Evolutionary conservation across 306 rosid species (phyloP).

Genomic region (Inga leiocalycina): DNA sequence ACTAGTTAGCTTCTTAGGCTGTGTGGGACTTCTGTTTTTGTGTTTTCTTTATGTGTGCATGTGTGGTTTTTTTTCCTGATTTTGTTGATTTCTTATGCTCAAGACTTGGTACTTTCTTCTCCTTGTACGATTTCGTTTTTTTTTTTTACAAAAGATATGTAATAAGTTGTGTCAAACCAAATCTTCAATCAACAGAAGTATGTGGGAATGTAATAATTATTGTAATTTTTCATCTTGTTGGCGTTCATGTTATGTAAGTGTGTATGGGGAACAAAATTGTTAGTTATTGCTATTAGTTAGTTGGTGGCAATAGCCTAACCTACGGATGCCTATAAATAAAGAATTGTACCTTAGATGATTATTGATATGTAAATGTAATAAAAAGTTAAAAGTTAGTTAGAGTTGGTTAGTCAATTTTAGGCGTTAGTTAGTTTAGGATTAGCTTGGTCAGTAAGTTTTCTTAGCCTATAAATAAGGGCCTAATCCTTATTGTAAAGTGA

Average conservation of each 20-base stretch:
- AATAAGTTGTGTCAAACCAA: neutral
- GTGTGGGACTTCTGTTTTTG: neutral
- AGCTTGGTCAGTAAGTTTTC: too few relatives aligned
- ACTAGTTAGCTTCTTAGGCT: neutral
- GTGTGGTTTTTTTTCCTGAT: neutral
- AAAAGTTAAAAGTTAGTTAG: too few relatives aligned
- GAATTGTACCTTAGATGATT: neutral
- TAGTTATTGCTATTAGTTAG: neutral
- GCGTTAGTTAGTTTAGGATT: too few relatives aligned
- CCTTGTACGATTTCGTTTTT: neutral
- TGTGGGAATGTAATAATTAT: neutral
- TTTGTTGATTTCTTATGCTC: neutral
- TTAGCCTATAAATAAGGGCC: too few relatives aligned
- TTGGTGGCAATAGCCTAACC: neutral
- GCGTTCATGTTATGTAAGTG: neutral
- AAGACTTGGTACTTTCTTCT: neutral
- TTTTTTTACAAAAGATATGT: neutral
- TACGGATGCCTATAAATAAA: neutral
- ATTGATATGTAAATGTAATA: too few relatives aligned
- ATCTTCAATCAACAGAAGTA: constrained; percentile 9
- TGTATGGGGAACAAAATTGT: neutral
- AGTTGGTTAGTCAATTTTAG: too few relatives aligned
- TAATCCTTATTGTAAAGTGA: too few relatives aligned
- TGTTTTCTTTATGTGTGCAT: neutral
- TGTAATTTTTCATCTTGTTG: constrained; percentile 7